Evolutionary conservation across 2,329 filamentous ascomycete species (phyloP).

Genomic region (Ceratocystis huliohia): DNA sequence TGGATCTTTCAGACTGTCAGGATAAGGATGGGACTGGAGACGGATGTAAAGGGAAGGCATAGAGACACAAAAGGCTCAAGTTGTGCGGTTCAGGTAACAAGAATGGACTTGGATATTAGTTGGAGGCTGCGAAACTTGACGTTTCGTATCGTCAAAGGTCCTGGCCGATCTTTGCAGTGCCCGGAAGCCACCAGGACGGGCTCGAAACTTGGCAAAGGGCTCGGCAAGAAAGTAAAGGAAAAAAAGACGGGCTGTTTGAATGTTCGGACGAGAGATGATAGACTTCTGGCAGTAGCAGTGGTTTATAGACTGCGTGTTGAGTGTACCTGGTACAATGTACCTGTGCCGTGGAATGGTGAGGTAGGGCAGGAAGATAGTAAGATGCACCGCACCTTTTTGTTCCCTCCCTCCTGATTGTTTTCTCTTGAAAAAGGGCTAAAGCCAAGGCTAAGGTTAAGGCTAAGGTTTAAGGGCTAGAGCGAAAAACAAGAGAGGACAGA

Average conservation of each 20-base stretch:
- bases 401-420: background rate
- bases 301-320: background rate
- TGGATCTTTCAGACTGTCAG: background rate
- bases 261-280: background rate
- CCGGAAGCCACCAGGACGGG: background rate
- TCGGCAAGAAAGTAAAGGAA: background rate
- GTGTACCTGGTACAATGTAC: background rate
- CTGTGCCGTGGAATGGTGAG: constrained; percentile 8
- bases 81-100: background rate
- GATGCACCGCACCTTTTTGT: background rate
- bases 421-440: background rate
- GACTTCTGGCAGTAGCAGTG: background rate
- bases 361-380: background rate
- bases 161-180: background rate
- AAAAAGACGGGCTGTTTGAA: background rate
- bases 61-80: constrained; percentile 1
- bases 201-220: background rate
- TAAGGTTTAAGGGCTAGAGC: background rate
- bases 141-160: constrained; percentile 1
- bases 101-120: background rate
- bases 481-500: background rate
- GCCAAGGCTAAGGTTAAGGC: too few species aligned
- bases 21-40: background rate
- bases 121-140: constrained; percentile 1
- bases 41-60: background rate